Conservation (phyloP, 78 protist genomes). For the Ministeria vibrans region DNA sequence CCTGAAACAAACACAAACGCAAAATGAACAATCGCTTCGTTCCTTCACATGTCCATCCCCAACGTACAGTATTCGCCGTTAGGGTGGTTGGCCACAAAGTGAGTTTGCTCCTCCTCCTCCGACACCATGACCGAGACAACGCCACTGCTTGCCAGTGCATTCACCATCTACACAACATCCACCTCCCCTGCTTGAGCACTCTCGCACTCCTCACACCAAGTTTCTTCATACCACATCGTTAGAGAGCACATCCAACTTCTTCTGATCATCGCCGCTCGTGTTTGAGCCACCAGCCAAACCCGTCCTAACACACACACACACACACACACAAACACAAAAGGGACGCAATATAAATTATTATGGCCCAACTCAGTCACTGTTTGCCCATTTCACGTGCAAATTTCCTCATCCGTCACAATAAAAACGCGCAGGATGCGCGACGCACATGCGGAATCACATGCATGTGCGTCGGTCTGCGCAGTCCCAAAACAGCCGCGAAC, state of each 20-base stretch:
- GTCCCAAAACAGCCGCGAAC: too few relatives aligned
- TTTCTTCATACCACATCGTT: conserved; percentile 21
- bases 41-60: too few relatives aligned
- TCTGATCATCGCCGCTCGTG: conserved; percentile 50
- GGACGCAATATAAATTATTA: background rate
- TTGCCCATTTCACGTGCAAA: background rate
- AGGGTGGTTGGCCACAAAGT: too few relatives aligned
- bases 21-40: background rate
- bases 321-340: background rate
- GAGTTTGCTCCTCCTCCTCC: conserved; percentile 56
- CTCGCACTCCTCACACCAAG: background rate
- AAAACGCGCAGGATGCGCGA: background rate
- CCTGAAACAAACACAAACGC: background rate
- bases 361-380: background rate
- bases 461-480: too few relatives aligned
- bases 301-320: conserved; percentile 5
- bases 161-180: background rate
- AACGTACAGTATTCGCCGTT: too few relatives aligned
- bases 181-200: background rate
- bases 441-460: too few relatives aligned
- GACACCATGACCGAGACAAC: conserved; percentile 35
- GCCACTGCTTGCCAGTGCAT: conserved; percentile 2
- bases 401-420: background rate
- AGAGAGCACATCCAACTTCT: conserved; percentile 62
- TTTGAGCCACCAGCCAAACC: conserved; percentile 31